Conservation (phyloP, 352 stramenopile species). For the Pythium brassicae region DNA sequence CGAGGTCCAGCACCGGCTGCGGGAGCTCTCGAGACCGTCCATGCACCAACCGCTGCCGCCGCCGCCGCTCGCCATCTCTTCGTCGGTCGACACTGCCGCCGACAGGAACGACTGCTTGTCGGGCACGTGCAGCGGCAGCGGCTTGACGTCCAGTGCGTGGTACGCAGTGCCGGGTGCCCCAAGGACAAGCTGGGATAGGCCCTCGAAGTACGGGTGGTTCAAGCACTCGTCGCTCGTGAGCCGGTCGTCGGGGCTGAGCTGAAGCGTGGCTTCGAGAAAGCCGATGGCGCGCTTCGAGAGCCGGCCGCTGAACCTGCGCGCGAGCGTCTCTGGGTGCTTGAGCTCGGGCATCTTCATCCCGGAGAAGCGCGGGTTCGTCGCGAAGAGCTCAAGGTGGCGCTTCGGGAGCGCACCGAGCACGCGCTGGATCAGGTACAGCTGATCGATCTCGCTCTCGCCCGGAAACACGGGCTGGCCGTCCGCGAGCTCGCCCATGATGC, state of each 20-base stretch:
- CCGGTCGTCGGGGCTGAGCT: slow-evolving; percentile 71
- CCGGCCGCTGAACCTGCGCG: slow-evolving; percentile 88
- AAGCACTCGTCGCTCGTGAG: slow-evolving; percentile 75
- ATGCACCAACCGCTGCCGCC: slow-evolving; percentile 11
- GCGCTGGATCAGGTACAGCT: slow-evolving; percentile 99
- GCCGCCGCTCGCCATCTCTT: slow-evolving; percentile 6
- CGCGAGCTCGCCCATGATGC: slow-evolving; percentile 97
- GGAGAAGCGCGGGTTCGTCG: slow-evolving; percentile 88
- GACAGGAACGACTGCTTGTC: slow-evolving; percentile 23
- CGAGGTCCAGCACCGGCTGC: slow-evolving; percentile 33
- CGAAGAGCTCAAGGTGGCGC: slow-evolving; percentile 90
- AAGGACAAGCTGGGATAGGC: slow-evolving; percentile 23
- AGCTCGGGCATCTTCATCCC: slow-evolving; percentile 93
- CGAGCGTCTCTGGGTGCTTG: slow-evolving; percentile 87
- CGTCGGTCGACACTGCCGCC: slow-evolving; percentile 14
- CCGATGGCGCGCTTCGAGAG: slow-evolving; percentile 78
- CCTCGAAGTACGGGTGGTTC: slow-evolving; percentile 88
- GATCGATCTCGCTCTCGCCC: slow-evolving; percentile 98
- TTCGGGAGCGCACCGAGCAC: slow-evolving; percentile 95
- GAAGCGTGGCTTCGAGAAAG: slow-evolving; percentile 80
- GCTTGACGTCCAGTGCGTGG: slow-evolving; percentile 23
- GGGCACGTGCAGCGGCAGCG: slow-evolving; percentile 20
- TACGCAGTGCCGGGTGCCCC: not conserved
- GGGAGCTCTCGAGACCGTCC: slow-evolving; percentile 28
- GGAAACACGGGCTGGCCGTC: slow-evolving; percentile 97